These are phyloP conservation scores for Lophium mytilinum DNA, from an alignment of 495 filamentous ascomycete species.

Conservation along the genomic window DNA sequence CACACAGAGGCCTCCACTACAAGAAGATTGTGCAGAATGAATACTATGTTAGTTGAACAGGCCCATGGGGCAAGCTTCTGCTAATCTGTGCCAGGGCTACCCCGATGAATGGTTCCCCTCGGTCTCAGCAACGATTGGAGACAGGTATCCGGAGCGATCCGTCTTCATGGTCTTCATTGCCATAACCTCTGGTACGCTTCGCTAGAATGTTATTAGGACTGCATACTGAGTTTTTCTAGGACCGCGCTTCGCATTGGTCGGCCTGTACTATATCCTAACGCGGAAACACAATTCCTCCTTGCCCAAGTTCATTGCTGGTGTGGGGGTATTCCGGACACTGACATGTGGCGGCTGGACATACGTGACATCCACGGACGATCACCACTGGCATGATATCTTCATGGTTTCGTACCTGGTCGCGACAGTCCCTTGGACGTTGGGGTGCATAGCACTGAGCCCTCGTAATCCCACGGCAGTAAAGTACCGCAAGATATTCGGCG, in stretches of 20 bases:
- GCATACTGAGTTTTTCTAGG: conserved; percentile 38
- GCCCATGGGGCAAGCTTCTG: neutral
- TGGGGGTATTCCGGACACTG: conserved; percentile 79
- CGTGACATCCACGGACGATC: conserved; percentile 95
- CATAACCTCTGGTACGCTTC: conserved; percentile 69
- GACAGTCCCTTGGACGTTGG: conserved; percentile 90
- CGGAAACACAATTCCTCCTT: conserved; percentile 61
- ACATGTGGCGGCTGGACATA: conserved; percentile 99
- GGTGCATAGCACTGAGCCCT: conserved; percentile 83
- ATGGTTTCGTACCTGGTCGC: conserved; percentile 98
- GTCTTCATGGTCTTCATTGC: conserved; percentile 97
- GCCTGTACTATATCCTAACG: conserved; percentile 86
- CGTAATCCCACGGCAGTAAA: conserved; percentile 76
- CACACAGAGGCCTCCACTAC: conserved; percentile 62
- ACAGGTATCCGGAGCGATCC: conserved; percentile 93
- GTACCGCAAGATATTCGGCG: conserved; percentile 78
- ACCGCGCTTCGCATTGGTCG: conserved; percentile 85
- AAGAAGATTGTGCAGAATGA: conserved; percentile 97
- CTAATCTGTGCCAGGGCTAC: conserved; percentile 52
- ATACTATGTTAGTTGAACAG: conserved; percentile 56
- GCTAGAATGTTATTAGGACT: neutral
- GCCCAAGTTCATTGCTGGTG: conserved; percentile 72
- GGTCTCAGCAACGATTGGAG: conserved; percentile 96
- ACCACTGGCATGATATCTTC: conserved; percentile 98
- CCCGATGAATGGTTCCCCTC: conserved; percentile 99